These are phyloP conservation scores for Paracorniculantispora psalliotae DNA, from an alignment of 2,329 filamentous ascomycete genomes.

Conservation along the genomic window DNA sequence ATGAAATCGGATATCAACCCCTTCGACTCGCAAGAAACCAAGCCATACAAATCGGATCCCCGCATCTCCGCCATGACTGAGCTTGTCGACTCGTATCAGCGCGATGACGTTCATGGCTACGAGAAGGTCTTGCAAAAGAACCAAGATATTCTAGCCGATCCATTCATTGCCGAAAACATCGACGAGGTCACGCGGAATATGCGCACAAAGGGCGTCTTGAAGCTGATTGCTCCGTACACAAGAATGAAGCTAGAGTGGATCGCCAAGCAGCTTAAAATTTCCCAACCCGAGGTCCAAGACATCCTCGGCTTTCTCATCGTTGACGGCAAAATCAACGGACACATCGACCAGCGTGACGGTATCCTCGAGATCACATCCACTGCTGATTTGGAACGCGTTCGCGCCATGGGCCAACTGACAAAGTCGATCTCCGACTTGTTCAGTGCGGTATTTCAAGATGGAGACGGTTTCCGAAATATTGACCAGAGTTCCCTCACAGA, in stretches of 20 bases:
- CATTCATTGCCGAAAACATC: slow-evolving; percentile 98
- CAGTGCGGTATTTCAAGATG: slow-evolving; percentile 67
- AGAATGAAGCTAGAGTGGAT: slow-evolving; percentile 87
- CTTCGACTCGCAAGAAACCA: slow-evolving; percentile 97
- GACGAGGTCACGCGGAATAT: slow-evolving; percentile 98
- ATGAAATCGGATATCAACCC: slow-evolving; percentile 99
- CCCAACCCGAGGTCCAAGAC: slow-evolving; percentile 81
- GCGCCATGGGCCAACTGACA: slow-evolving; percentile 69
- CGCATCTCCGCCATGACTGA: slow-evolving; percentile 97
- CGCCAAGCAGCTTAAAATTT: slow-evolving; percentile 80
- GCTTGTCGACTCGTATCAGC: slow-evolving; percentile 92
- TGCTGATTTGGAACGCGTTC: slow-evolving; percentile 68
- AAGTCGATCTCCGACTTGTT: slow-evolving; percentile 65
- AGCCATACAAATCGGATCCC: slow-evolving; percentile 93
- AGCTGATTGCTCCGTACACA: slow-evolving; percentile 90
- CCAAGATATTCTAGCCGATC: slow-evolving; percentile 81
- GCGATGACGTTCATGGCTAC: slow-evolving; percentile 89
- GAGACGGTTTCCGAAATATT: slow-evolving; percentile 58
- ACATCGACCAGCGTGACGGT: slow-evolving; percentile 83
- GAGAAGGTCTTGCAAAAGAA: slow-evolving; percentile 83
- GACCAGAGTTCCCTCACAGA: slow-evolving; percentile 25
- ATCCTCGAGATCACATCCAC: slow-evolving; percentile 74
- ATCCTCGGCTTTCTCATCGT: slow-evolving; percentile 94
- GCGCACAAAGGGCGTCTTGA: slow-evolving; percentile 91
- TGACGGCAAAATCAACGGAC: slow-evolving; percentile 78